Percentiles rank a stretch among this genome's conserved stretches.
Evolutionary conservation across 805 yeast genomes (phyloP).

Genomic region (Ogataea salicorniae): DNA sequence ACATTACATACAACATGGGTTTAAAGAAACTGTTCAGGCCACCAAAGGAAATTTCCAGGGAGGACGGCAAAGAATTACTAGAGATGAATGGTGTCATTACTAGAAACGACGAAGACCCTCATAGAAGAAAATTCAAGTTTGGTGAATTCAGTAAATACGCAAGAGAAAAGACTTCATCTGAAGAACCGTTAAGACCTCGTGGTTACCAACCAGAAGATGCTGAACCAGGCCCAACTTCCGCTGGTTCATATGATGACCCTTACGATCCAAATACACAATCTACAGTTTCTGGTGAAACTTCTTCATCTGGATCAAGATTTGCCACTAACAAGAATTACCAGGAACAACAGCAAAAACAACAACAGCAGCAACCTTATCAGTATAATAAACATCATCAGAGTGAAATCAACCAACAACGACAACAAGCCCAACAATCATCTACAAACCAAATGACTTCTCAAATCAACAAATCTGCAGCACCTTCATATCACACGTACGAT

Average conservation of each 20-base stretch:
- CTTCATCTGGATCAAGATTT: constrained; percentile 5
- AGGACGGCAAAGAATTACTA: constrained; percentile 37
- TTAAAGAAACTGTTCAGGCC: constrained; percentile 44
- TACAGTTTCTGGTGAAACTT: constrained; percentile 16
- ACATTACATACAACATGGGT: constrained; percentile 38
- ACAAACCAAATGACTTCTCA: background rate
- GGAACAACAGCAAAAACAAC: constrained; percentile 3
- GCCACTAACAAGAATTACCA: constrained; percentile 5
- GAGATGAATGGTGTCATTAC: constrained; percentile 39
- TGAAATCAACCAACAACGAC: constrained; percentile 9
- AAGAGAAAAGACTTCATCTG: constrained; percentile 29
- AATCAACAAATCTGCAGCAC: constrained; percentile 6
- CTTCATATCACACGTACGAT: constrained; percentile 21
- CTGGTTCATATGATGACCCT: constrained; percentile 15
- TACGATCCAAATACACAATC: constrained; percentile 20
- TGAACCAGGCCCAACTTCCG: constrained; percentile 3
- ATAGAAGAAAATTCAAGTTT: constrained; percentile 36
- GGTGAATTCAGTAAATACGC: constrained; percentile 46
- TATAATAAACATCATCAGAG: constrained; percentile 8
- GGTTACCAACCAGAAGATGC: constrained; percentile 10
- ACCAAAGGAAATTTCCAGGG: constrained; percentile 41
- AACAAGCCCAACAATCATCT: constrained; percentile 4
- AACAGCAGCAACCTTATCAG: background rate
- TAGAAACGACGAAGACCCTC: constrained; percentile 26
- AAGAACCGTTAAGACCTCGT: constrained; percentile 21